Evolutionary conservation across 2,329 filamentous ascomycete species (phyloP).

Genomic region (Ceratocystis eucalypticola): DNA sequence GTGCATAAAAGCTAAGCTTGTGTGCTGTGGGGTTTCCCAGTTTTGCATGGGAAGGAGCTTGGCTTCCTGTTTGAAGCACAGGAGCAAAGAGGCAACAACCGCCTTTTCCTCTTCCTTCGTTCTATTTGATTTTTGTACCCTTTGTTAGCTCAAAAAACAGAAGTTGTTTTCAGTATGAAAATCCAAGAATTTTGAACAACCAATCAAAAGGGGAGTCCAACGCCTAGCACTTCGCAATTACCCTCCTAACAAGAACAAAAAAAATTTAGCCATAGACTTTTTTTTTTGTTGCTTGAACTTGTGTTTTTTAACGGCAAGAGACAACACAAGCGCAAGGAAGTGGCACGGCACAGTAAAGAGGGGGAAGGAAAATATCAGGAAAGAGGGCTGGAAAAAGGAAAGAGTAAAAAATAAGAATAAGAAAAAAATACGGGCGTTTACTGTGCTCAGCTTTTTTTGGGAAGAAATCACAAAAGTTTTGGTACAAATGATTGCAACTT

Average conservation of each 20-base stretch:
- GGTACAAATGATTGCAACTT: neutral
- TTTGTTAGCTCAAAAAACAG: slow-evolving; percentile 1
- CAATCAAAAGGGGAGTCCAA: neutral
- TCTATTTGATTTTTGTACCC: neutral
- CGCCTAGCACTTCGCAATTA: no score
- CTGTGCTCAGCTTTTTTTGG: neutral
- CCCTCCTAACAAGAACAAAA: no score
- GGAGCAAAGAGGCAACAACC: neutral
- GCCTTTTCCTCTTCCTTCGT: neutral
- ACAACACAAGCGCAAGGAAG: neutral
- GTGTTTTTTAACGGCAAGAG: no score
- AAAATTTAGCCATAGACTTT: no score
- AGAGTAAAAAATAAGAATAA: neutral
- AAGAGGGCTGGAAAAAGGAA: neutral
- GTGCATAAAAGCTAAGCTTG: slow-evolving; percentile 9
- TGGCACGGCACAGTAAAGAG: neutral
- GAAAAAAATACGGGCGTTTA: neutral
- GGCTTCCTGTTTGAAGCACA: slow-evolving; percentile 2
- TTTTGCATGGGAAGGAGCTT: slow-evolving; percentile 1
- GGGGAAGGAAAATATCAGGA: neutral
- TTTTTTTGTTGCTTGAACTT: no score
- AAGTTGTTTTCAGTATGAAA: neutral
- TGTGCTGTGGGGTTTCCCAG: neutral
- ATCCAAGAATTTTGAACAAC: neutral
- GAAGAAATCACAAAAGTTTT: neutral